A percentile compares a stretch with the other conserved stretches of the same genome.
phyloP scores from a whole-genome alignment of 192 early-diverging fungal genomes.

The Backusella macrospora region DNA sequence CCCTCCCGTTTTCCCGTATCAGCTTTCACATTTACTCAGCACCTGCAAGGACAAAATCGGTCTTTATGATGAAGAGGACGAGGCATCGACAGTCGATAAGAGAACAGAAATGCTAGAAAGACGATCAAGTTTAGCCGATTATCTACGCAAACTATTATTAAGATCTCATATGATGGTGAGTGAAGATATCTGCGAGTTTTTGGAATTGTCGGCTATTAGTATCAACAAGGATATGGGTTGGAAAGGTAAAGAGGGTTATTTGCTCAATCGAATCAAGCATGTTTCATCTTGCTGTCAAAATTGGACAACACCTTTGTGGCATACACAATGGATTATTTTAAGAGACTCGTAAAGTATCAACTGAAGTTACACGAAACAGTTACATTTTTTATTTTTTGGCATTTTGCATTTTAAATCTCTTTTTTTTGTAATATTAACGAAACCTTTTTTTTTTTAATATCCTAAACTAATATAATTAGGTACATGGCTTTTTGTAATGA shows the following conservation, averaged over 20 bases:
- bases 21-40: slow-evolving; percentile 26
- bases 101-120: slow-evolving; percentile 37
- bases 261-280: slow-evolving; percentile 61
- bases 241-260: slow-evolving; percentile 79
- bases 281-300: slow-evolving; percentile 47
- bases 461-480: not conserved
- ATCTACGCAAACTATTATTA: slow-evolving; percentile 58
- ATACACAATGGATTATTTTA: slow-evolving; percentile 67
- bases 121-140: slow-evolving; percentile 57
- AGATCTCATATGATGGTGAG: slow-evolving; percentile 59
- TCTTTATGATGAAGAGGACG: slow-evolving; percentile 16
- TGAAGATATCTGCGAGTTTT: slow-evolving; percentile 71
- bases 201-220: slow-evolving; percentile 73
- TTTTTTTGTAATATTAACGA: not conserved
- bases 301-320: slow-evolving; percentile 44
- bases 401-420: too few species aligned
- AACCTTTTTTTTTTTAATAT: not conserved
- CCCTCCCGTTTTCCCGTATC: slow-evolving; percentile 36
- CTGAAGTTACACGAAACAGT: not conserved
- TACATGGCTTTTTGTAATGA: slow-evolving; percentile 50
- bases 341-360: slow-evolving; percentile 59
- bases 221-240: slow-evolving; percentile 76
- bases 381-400: not conserved
- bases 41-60: slow-evolving; percentile 33
- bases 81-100: not conserved